These are phyloP conservation scores for Salix koriyanagi DNA, from an alignment of 345 rosid genomes.

Conservation along the genomic window DNA sequence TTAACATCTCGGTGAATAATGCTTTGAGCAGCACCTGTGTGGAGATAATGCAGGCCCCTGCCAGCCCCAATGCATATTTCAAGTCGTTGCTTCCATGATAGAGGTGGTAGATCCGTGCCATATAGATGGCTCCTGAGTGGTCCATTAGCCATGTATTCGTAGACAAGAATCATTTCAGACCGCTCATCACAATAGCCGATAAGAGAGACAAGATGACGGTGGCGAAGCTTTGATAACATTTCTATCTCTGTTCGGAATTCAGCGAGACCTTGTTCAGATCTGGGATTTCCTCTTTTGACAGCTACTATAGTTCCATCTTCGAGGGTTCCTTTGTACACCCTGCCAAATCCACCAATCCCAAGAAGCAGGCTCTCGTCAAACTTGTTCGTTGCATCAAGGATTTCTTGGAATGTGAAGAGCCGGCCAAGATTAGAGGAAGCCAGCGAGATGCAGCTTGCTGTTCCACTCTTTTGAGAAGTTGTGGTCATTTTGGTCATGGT, in stretches of 20 bases:
- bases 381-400: conserved; percentile 86
- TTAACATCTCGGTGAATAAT: conserved; percentile 97
- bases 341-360: conserved; percentile 97
- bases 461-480: conserved; percentile 77
- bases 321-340: conserved; percentile 85
- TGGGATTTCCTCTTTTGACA: conserved; percentile 97
- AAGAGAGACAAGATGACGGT: conserved; percentile 95
- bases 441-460: conserved; percentile 84
- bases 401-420: conserved; percentile 78
- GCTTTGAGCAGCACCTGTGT: conserved; percentile 97
- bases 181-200: conserved; percentile 95
- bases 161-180: conserved; percentile 91
- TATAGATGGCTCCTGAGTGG: conserved; percentile 94
- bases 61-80: conserved; percentile 98
- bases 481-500: conserved; percentile 81
- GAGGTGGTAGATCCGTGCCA: conserved; percentile 76
- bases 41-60: conserved; percentile 94
- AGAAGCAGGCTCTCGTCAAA: conserved; percentile 84
- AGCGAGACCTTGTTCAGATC: conserved; percentile 97
- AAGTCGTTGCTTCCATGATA: conserved; percentile 94
- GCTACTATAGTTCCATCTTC: conserved; percentile 90
- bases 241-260: conserved; percentile 98
- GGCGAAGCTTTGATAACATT: conserved; percentile 95
- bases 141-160: conserved; percentile 98
- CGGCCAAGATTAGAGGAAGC: conserved; percentile 78